Base-by-base conservation (phyloP, 352 stramenopile genomes). In the Blastocystis sp. region DNA sequence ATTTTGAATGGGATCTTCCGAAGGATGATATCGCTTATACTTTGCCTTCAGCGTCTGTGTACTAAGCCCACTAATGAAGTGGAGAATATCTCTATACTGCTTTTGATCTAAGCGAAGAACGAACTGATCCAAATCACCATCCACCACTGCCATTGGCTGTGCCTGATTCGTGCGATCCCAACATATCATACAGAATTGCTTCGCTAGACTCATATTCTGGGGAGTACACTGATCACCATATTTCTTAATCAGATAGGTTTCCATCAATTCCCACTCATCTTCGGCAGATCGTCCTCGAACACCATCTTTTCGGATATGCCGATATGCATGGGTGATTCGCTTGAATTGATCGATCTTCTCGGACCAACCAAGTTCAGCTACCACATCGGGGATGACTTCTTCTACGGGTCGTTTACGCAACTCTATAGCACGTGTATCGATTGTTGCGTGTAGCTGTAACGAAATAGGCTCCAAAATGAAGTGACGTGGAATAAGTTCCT, bases 381-480 rank as follows among this genome's bases (percentile, higher is more conserved):
- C 1, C 58, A 77, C 77, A 48, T 88, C 44, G 19, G 19, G 27
- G 15, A 77, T 30, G 30, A 54, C 77, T 22, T 27, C 42, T 15
- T 79, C n/a, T 37, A 88, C 77, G 0, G 73, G 15, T 3, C 44
- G 77, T 37, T 88, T 88, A 37, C 77, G 58, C 6, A 88, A 48
- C 40, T 88, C 77, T 42, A 88, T 54, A 22, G n/a, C 19, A 27
- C 77, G 58, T 7, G 54, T 88, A 37, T 88, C 77, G n/a, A 48
- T 24, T 7, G 69, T 33, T 24, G 37, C 27, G 13, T 37, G 42
- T 2, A 88, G 56, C 15, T 35, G 51, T 7, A 88, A 19, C 27
- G 77, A 88, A 35, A 88, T 88, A 13, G 77, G 77, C 33, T 77
- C 62, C 0, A 88, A 5, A 37, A 88, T 88, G 30, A 40, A 88